Evolutionary conservation across 2,329 filamentous ascomycete genomes (phyloP), one percentile per base, ranked within the genome.

Genomic region (Aspergillus ochraceus): DNA sequence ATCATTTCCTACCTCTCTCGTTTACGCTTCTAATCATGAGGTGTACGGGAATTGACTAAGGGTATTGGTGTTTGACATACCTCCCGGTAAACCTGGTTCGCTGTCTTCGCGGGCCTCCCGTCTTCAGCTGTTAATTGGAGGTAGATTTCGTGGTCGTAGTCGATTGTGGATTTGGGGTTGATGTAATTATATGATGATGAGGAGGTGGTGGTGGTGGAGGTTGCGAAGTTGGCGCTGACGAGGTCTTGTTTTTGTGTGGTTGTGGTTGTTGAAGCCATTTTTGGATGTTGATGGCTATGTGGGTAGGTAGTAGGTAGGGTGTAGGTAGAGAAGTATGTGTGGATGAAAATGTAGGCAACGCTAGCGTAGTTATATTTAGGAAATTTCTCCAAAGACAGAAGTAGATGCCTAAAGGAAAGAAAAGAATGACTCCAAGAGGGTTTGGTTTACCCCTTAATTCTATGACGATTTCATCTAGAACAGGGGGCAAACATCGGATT

Each of bases 231-330:
- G 53, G 68, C 62, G 57, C 74, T 80, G 58, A 81, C 77, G 55
- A 93, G 73, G 84, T 86, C 47, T 71, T 81, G 67, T 70, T 84
- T 55, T 52, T 49, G 49, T 49, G 4, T 49, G 19, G 45, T 50
- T 42, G 9, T 54, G 29, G 54, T n/a, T 3, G 42, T 56, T 29
- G 45, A 26, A 17, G 55, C 24, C 60, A 61, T 56, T n/a, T 45
- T 45, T 49, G 30, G 17, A 14, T 10, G 29, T 19, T 36, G 26
- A 14, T n/a, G 17, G 14, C 24, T 9, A 24, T 55, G 22, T 24
- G 50, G 47, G 11, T 46, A 55, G 36, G 9, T 52, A 9, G 26
- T 26, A 26, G 26, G 26, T 29, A 29, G 26, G 26, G 26, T 29
- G 9, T 6, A 29, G 26, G 26, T 29, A 29, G 26, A 29, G 24